These are phyloP conservation scores for Moniliophthora roreri DNA, from an alignment of 1,284 basidiomycete species.

Conservation along the genomic window DNA sequence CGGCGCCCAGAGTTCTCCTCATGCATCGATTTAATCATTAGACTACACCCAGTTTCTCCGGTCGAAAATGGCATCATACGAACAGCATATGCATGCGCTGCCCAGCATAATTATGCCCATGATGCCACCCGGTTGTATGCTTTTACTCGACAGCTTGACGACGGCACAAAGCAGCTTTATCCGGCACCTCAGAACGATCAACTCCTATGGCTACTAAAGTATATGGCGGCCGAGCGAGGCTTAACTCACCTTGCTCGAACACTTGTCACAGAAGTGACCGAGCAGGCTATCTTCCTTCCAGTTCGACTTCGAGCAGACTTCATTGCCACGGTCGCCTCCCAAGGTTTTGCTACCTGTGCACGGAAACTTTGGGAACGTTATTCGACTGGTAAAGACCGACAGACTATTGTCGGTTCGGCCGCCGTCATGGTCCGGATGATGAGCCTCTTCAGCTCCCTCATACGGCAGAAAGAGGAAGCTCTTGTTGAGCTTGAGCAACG, in stretches of 20 bases:
- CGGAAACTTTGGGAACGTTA: slow-evolving; percentile 58
- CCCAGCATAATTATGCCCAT: slow-evolving; percentile 22
- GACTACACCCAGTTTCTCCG: slow-evolving; percentile 28
- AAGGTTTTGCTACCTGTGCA: slow-evolving; percentile 47
- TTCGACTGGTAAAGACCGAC: slow-evolving; percentile 39
- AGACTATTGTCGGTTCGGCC: slow-evolving; percentile 43
- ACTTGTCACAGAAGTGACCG: slow-evolving; percentile 48
- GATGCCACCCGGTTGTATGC: slow-evolving; percentile 41
- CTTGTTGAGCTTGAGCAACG: neutral
- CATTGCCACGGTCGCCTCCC: slow-evolving; percentile 43
- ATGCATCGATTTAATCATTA: slow-evolving; percentile 30
- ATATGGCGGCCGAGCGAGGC: slow-evolving; percentile 37
- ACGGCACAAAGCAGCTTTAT: slow-evolving; percentile 35
- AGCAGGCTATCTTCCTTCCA: slow-evolving; percentile 39
- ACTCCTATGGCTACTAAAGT: slow-evolving; percentile 50
- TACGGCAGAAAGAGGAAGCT: slow-evolving; percentile 17
- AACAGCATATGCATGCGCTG: slow-evolving; percentile 44
- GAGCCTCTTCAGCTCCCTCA: slow-evolving; percentile 44
- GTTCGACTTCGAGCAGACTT: slow-evolving; percentile 44
- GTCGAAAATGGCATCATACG: slow-evolving; percentile 42
- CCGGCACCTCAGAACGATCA: slow-evolving; percentile 45
- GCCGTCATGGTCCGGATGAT: slow-evolving; percentile 54
- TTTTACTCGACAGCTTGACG: slow-evolving; percentile 33
- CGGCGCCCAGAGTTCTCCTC: slow-evolving; percentile 24
- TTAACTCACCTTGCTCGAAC: slow-evolving; percentile 32